Evolutionary conservation across 1,284 basidiomycete species (phyloP), one percentile per base, ranked within the genome.

Genomic region (Fereydounia khargensis): DNA sequence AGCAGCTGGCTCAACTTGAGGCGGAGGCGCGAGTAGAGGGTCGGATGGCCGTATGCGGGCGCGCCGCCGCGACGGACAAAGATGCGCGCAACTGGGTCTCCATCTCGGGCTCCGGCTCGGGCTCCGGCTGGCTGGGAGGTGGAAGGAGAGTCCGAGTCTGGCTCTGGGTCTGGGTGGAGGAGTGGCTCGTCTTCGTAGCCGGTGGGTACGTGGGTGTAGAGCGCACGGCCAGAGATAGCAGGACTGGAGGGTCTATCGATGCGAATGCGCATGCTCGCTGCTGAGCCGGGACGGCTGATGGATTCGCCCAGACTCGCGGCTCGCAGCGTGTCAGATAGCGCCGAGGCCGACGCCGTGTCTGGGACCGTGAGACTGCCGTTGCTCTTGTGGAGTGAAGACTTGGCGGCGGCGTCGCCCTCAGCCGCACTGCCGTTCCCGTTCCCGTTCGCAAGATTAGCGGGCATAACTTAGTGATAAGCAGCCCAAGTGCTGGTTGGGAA

Each of bases 1-100:
- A 79, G 61, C 9, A 76, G 57, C 58, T 83, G 82, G 18, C 77
- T 70, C 43, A 79, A 65, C 40, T 79, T 73, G 1, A 83, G 47
- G 10, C 67, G 64, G 3, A 43, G 39, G 16, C 56, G 32, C 16
- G 57, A 61, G 47, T 60, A 64, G 20, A 70, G 49, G 6, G 66
- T 69, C 2, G 65, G 67, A 10, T 51, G 35, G 4, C 38, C 39
- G 39, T 65, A 70, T 4, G 66, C 48, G 1, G 62, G 63, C n/a
- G 65, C 64, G 10, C 65, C 65, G 17, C 63, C 66, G 20, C 68
- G 53, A 16, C 56, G 44, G 5, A 59, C 59, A 42, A 66, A 66
- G 17, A 65, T 59, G 21, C 38, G 23, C 6, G 47, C 31, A 24
- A 49, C 41, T 36, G 48, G 44, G 27, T 46, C 44, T 7, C 21